Evolutionary conservation across 2,329 filamentous ascomycete species (phyloP).

Genomic region (Penicillium freii): DNA sequence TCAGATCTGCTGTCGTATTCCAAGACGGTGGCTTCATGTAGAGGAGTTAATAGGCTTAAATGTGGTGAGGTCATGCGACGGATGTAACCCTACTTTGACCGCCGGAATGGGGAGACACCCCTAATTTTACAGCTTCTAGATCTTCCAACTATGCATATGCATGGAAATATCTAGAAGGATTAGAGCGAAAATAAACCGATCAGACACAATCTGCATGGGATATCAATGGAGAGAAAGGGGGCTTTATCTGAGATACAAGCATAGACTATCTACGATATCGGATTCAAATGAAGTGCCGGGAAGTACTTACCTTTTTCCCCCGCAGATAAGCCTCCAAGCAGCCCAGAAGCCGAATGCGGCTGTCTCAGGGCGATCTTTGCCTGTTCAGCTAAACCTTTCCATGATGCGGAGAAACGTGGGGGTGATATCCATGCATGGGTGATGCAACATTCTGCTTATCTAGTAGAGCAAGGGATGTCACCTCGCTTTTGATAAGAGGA

Average conservation of each 20-base stretch:
- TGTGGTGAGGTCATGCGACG: slow-evolving; percentile 7
- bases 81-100: slow-evolving; percentile 5
- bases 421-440: slow-evolving; percentile 12
- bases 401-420: slow-evolving; percentile 27
- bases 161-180: not conserved
- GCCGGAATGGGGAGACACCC: not conserved
- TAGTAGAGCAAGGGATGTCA: slow-evolving; percentile 18
- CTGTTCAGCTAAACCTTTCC: not conserved
- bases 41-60: not conserved
- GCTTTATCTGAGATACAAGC: not conserved
- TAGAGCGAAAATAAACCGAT: not conserved
- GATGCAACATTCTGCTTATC: slow-evolving; percentile 25
- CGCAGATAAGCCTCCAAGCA: slow-evolving; percentile 4
- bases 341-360: slow-evolving; percentile 16
- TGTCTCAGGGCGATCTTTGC: slow-evolving; percentile 14
- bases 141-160: not conserved
- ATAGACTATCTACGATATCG: not conserved
- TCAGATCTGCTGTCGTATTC: not conserved
- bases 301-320: not conserved
- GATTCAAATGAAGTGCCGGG: not conserved
- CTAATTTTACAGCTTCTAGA: not conserved
- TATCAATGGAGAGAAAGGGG: not conserved
- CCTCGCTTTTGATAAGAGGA: slow-evolving; percentile 12
- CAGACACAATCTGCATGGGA: not conserved
- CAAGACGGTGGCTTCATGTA: not conserved